Base-by-base conservation (phyloP, 139 green algal genomes). In the Coccomyxa sp. region DNA sequence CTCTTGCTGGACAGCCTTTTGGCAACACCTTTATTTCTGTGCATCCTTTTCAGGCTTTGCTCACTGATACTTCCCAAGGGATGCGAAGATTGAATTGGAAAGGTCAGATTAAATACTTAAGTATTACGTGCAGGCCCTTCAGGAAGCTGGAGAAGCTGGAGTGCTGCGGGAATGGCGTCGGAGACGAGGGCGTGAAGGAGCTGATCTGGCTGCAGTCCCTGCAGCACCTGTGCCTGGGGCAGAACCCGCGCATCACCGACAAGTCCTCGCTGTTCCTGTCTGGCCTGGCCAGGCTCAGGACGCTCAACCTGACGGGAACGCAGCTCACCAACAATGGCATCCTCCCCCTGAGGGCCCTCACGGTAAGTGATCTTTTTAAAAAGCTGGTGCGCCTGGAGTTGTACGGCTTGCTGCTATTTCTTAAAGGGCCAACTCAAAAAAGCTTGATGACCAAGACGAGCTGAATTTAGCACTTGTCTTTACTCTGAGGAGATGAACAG, bases 301-400 rank as follows among this genome's bases (percentile, higher is more conserved):
- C 75, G 24, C 83, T 90, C 44, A 90, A 89, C 69, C 81, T 90
- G 31, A 86, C 81, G 6, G 78, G 85, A 50, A 74, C 41, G 72
- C 70, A 76, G 10, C 74, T 90, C 38, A 87, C 81, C 14, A 74
- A 72, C 40, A 71, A 77, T 27, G 80, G 79, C 41, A 55, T 80
- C 27, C 64, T 68, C 0, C 68, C 74, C 24, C 29, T 83, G 22
- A 34, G n/a, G 33, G 34, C 39, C 34, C 41, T 79, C 22, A 79
- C 39, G 58, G 79, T 83, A 58, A 58, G 44, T 14, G 12, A 58
- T 58, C 44, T 58, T 58, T 58, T 27, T 27, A 58, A 58, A 58
- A 58, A 58, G n/a, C n/a, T n/a, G n/a, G n/a, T n/a, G n/a, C n/a
- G n/a, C n/a, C n/a, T n/a, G n/a, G n/a, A n/a, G n/a, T n/a, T n/a